These are phyloP conservation scores for Gorgonomyces haynaldii DNA, from an alignment of 192 early-diverging fungal genomes.

Conservation along the genomic window DNA sequence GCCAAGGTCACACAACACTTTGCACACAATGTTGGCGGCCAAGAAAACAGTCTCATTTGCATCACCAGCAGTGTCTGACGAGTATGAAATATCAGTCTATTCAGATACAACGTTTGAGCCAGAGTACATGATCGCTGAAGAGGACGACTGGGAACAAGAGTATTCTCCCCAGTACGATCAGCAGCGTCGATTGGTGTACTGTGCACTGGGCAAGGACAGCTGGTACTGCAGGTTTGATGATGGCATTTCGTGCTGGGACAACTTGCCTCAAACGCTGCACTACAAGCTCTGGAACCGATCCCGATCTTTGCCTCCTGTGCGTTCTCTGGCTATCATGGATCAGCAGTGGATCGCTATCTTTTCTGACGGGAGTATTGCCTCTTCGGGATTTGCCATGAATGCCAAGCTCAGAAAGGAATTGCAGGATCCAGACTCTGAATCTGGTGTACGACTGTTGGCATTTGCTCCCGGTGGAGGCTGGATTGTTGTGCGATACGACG, in stretches of 20 bases:
- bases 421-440: conserved; percentile 9
- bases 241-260: conserved; percentile 14
- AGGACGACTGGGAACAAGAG: too few relatives aligned
- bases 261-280: conserved; percentile 19
- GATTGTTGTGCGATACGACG: conserved; percentile 14
- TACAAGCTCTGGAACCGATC: conserved; percentile 15
- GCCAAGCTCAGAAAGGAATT: conserved; percentile 14
- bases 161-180: too few relatives aligned
- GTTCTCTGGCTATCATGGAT: conserved; percentile 12
- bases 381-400: conserved; percentile 13
- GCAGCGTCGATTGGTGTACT: too few relatives aligned
- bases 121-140: too few relatives aligned
- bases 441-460: conserved; percentile 11
- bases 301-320: conserved; percentile 14
- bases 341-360: conserved; percentile 20
- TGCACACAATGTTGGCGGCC: too few relatives aligned
- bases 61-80: too few relatives aligned
- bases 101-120: too few relatives aligned
- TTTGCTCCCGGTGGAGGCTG: conserved; percentile 30
- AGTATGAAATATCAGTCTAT: too few relatives aligned
- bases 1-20: too few relatives aligned
- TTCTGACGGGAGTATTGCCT: conserved; percentile 20
- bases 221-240: conserved; percentile 15
- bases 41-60: too few relatives aligned
- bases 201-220: too few relatives aligned